A percentile compares a stretch with the other conserved stretches of the same genome.
These are phyloP conservation scores for Pyrenophora tritici-repentis DNA, from an alignment of 2,329 filamentous ascomycete genomes.

Conservation along the genomic window DNA sequence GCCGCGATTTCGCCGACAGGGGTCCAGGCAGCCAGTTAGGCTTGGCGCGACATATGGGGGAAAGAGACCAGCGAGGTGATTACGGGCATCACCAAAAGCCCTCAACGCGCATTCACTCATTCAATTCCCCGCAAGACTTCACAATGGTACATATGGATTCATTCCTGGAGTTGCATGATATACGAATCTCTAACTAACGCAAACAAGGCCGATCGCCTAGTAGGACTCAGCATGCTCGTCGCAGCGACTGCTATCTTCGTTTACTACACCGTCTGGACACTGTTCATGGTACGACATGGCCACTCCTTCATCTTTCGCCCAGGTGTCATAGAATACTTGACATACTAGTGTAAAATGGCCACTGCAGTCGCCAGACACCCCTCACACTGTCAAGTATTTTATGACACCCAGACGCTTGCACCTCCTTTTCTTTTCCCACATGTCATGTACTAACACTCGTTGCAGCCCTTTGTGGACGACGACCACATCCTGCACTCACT, in stretches of 20 bases:
- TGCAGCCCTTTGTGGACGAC: slow-evolving; percentile 92
- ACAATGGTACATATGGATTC: slow-evolving; percentile 38
- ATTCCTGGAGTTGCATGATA: neutral
- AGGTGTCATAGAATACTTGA: too few relatives aligned
- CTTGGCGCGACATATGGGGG: slow-evolving; percentile 18
- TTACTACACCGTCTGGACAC: slow-evolving; percentile 98
- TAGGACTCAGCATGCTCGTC: slow-evolving; percentile 76
- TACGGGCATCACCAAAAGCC: slow-evolving; percentile 15
- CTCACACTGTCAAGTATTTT: too few relatives aligned
- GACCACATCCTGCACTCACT: slow-evolving; percentile 91
- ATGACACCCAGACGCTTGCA: too few relatives aligned
- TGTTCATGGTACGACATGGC: slow-evolving; percentile 78
- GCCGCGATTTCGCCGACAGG: slow-evolving; percentile 24
- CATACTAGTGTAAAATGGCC: too few relatives aligned
- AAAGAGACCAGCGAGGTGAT: slow-evolving; percentile 24
- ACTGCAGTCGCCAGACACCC: too few relatives aligned
- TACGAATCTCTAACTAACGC: slow-evolving; percentile 8
- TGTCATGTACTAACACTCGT: neutral
- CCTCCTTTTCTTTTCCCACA: neutral
- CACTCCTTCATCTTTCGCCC: neutral
- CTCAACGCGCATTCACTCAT: slow-evolving; percentile 22
- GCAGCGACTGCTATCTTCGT: slow-evolving; percentile 73
- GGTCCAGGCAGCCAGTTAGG: slow-evolving; percentile 2
- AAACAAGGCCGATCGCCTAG: slow-evolving; percentile 83
- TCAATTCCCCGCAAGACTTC: slow-evolving; percentile 19